Percentiles rank a stretch among this genome's conserved stretches.
Evolutionary conservation across 2,329 filamentous ascomycete genomes (phyloP).

Genomic region (Anthostomella pinea): DNA sequence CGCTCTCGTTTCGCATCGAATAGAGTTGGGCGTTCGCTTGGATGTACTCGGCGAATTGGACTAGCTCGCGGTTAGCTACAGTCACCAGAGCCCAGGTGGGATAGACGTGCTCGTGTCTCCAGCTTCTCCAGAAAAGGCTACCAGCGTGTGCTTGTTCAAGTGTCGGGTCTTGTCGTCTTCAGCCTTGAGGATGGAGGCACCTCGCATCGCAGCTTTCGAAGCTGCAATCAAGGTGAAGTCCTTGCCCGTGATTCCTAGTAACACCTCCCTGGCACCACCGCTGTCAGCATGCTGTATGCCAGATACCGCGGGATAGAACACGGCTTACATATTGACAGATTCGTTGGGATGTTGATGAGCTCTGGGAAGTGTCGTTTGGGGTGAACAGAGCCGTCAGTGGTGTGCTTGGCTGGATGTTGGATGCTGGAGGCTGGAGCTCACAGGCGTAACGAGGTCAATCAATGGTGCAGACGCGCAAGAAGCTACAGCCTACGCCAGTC

Average conservation of each 20-base stretch:
- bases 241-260: slow-evolving; percentile 97
- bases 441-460: too few relatives aligned
- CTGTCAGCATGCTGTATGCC: background rate
- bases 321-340: slow-evolving; percentile 14
- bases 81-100: background rate
- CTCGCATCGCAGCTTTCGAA: slow-evolving; percentile 97
- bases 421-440: too few relatives aligned
- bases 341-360: slow-evolving; percentile 2
- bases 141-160: slow-evolving; percentile 89
- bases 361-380: slow-evolving; percentile 6
- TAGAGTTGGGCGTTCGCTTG: slow-evolving; percentile 98
- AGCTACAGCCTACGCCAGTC: slow-evolving; percentile 47
- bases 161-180: slow-evolving; percentile 93
- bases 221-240: slow-evolving; percentile 98
- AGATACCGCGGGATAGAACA: too few relatives aligned
- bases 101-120: slow-evolving; percentile 77
- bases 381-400: slow-evolving; percentile 7
- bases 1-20: slow-evolving; percentile 94
- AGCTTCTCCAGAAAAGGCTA: slow-evolving; percentile 94
- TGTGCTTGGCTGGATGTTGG: background rate
- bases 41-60: slow-evolving; percentile 99
- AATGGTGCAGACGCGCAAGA: slow-evolving; percentile 36
- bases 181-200: slow-evolving; percentile 91
- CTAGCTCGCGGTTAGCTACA: slow-evolving; percentile 43
- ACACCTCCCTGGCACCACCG: slow-evolving; percentile 72